Evolutionary conservation across 345 rosid genomes (phyloP).

Genomic region (Heritiera littoralis): DNA sequence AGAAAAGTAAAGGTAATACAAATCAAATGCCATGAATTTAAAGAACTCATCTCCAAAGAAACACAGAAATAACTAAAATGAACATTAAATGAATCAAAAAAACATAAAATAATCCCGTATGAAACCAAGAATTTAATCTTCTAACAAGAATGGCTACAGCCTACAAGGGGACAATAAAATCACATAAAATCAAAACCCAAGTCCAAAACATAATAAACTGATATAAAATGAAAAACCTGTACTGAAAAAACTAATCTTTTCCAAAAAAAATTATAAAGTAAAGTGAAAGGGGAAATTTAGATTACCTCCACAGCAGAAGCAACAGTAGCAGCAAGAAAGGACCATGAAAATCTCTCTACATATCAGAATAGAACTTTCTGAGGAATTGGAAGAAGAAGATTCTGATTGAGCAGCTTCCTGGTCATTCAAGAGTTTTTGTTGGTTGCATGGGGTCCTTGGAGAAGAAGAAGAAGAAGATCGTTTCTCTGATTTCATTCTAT

Average conservation of each 20-base stretch:
- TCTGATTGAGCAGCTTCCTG: background rate
- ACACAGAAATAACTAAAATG: background rate
- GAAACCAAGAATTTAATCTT: background rate
- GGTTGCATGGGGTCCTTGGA: constrained; percentile 23
- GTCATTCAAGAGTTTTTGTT: constrained; percentile 38
- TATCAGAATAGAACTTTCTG: background rate
- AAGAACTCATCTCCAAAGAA: background rate
- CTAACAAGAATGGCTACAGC: background rate
- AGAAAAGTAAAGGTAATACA: background rate
- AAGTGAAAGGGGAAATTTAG: background rate
- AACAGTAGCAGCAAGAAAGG: constrained; percentile 54
- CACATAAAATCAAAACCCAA: background rate
- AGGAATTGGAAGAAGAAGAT: background rate
- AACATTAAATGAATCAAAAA: background rate
- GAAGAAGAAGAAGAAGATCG: constrained; percentile 24
- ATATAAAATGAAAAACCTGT: background rate
- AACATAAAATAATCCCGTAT: background rate
- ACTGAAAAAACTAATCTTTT: background rate
- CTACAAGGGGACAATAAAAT: background rate
- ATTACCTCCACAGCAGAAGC: constrained; percentile 63
- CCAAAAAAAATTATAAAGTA: background rate
- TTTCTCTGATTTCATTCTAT: constrained; percentile 50
- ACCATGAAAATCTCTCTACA: constrained; percentile 41
- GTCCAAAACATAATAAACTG: background rate
- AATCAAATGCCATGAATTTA: background rate